Percentiles rank a stretch among this genome's conserved stretches.
Evolutionary conservation across 108 stramenopile genomes (phyloP).

Genomic region (Cyclotella kingstonii): DNA sequence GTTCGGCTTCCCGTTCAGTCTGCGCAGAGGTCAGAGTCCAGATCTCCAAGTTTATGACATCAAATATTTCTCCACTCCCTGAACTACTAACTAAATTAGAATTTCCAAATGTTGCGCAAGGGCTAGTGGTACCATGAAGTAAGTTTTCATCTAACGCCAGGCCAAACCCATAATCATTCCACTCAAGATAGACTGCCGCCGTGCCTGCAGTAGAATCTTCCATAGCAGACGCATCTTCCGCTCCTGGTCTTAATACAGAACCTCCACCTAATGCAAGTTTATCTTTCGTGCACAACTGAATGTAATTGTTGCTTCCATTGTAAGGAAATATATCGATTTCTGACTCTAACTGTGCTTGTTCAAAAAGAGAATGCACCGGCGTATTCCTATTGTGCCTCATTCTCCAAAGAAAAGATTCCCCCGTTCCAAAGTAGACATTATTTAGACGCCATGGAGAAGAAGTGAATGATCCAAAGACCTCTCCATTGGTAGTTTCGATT

Average conservation of each 20-base stretch:
- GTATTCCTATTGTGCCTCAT: constrained; percentile 62
- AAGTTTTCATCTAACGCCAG: constrained; percentile 62
- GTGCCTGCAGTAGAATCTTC: constrained; percentile 8
- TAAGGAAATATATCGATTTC: constrained; percentile 81
- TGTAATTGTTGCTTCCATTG: constrained; percentile 60
- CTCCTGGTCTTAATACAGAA: constrained; percentile 2
- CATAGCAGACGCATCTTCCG: constrained; percentile 3
- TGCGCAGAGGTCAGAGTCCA: constrained; percentile 75
- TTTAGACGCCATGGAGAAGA: constrained; percentile 62
- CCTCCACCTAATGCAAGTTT: constrained; percentile 77
- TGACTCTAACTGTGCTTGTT: constrained; percentile 70
- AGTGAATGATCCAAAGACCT: constrained; percentile 77
- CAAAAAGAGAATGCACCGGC: constrained; percentile 49
- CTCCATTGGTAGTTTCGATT: constrained; percentile 73
- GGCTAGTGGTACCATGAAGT: constrained; percentile 60
- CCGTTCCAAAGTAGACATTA: constrained; percentile 64
- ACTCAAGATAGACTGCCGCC: constrained; percentile 13
- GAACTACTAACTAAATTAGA: constrained; percentile 46
- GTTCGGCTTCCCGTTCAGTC: constrained; percentile 62
- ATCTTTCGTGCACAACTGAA: constrained; percentile 69
- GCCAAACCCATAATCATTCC: constrained; percentile 68
- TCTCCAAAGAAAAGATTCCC: constrained; percentile 67
- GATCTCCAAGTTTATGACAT: constrained; percentile 70
- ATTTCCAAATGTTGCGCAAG: constrained; percentile 78
- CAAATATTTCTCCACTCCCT: constrained; percentile 53